Percentiles rank a stretch among this genome's conserved stretches.
These are phyloP conservation scores for Zasmidium angulare DNA, from an alignment of 2,329 filamentous ascomycete species.

Conservation along the genomic window DNA sequence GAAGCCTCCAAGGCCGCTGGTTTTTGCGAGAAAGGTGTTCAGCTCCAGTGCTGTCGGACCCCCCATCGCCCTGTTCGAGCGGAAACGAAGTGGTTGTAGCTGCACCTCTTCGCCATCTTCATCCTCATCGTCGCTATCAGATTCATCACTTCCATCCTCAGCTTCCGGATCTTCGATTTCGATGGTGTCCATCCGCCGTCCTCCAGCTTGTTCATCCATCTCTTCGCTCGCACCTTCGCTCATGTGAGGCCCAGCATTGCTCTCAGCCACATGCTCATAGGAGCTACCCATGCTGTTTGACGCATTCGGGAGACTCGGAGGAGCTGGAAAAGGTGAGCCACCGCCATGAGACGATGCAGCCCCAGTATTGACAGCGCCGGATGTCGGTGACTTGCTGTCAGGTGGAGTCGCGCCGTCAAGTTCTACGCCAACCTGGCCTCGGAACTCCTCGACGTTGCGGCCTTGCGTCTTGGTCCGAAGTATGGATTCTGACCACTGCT, in stretches of 20 bases:
- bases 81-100: too few species aligned
- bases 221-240: background rate
- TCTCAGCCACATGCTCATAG: background rate
- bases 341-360: too few species aligned
- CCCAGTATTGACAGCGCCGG: background rate
- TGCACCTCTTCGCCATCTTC: background rate
- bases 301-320: too few species aligned
- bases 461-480: conserved; percentile 23
- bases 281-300: background rate
- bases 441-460: conserved; percentile 16
- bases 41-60: too few species aligned
- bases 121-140: background rate
- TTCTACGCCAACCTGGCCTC: background rate
- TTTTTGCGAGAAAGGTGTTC: too few species aligned
- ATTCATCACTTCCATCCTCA: background rate
- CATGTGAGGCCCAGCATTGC: background rate
- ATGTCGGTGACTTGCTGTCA: background rate
- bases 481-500: conserved; percentile 40
- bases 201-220: background rate
- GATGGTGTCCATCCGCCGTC: too few species aligned
- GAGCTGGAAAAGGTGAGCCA: too few species aligned
- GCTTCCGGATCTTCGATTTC: background rate
- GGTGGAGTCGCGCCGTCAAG: background rate
- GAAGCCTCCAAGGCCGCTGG: too few species aligned
- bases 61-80: too few species aligned